These are phyloP conservation scores for Aspergillus steynii DNA, from an alignment of 495 filamentous ascomycete species.

Conservation along the genomic window DNA sequence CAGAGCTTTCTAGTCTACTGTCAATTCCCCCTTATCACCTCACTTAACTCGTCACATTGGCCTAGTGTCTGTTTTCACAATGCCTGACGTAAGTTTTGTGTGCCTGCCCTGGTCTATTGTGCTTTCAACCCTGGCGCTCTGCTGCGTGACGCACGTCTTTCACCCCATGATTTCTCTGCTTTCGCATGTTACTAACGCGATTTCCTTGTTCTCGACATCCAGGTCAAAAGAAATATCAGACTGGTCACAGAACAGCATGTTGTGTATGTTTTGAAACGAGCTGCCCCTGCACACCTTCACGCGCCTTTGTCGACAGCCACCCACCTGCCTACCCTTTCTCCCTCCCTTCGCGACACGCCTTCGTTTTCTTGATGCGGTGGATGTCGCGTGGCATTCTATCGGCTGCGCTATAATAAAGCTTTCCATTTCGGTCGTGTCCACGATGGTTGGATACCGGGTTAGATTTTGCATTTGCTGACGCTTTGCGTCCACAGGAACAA, in stretches of 20 bases:
- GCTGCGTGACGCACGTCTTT: not conserved
- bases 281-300: conserved; percentile 2
- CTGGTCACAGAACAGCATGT: conserved; percentile 87
- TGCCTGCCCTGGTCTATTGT: not conserved
- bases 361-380: not conserved
- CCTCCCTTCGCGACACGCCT: conserved; percentile 13
- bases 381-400: not conserved
- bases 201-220: conserved; percentile 3
- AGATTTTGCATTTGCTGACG: conserved; percentile 18
- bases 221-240: conserved; percentile 88
- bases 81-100: conserved; percentile 47
- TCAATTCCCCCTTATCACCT: conserved; percentile 2
- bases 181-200: conserved; percentile 20
- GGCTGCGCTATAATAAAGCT: not conserved
- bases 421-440: not conserved
- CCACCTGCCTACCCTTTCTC: not conserved
- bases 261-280: conserved; percentile 61
- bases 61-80: conserved; percentile 23
- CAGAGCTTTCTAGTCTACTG: not conserved
- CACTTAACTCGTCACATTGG: not conserved
- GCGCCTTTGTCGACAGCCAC: conserved; percentile 2
- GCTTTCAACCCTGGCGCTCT: not conserved
- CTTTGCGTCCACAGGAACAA: conserved; percentile 47
- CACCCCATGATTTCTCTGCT: not conserved
- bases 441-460: not conserved